These are phyloP conservation scores for Metschnikowia continentalis DNA, from an alignment of 805 yeast genomes.

Conservation along the genomic window DNA sequence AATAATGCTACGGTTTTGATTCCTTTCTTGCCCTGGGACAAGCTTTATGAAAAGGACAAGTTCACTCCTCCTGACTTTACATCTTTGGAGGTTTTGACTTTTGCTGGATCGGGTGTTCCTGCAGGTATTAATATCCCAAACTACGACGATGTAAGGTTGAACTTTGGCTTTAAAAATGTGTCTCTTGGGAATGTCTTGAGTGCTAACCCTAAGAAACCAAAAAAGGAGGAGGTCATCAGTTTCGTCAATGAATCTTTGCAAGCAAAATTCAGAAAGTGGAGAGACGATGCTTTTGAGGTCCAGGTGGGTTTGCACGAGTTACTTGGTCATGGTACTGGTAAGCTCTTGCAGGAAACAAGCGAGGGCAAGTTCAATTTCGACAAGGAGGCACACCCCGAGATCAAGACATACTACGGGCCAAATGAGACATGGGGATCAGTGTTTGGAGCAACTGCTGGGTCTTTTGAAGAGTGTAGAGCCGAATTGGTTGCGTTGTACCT, in stretches of 20 bases:
- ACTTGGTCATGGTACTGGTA: slow-evolving; percentile 90
- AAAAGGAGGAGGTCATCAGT: slow-evolving; percentile 62
- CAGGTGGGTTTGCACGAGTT: slow-evolving; percentile 93
- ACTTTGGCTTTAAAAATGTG: slow-evolving; percentile 83
- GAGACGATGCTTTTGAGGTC: slow-evolving; percentile 82
- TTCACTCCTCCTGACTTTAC: slow-evolving; percentile 93
- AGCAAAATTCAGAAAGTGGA: slow-evolving; percentile 61
- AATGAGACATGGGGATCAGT: slow-evolving; percentile 91
- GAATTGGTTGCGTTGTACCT: slow-evolving; percentile 84
- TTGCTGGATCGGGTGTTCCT: slow-evolving; percentile 87
- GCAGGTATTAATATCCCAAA: slow-evolving; percentile 93
- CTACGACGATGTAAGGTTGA: slow-evolving; percentile 83
- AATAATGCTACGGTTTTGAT: slow-evolving; percentile 62
- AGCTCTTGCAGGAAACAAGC: slow-evolving; percentile 53
- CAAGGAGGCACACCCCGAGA: slow-evolving; percentile 59
- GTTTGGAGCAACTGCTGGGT: slow-evolving; percentile 78
- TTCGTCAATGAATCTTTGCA: slow-evolving; percentile 54
- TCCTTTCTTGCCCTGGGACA: slow-evolving; percentile 70
- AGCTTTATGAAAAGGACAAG: slow-evolving; percentile 71
- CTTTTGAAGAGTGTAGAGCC: slow-evolving; percentile 91
- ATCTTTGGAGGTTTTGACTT: slow-evolving; percentile 81
- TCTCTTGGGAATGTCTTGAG: slow-evolving; percentile 81
- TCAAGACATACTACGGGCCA: slow-evolving; percentile 64
- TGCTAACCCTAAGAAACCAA: slow-evolving; percentile 60
- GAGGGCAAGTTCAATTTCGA: slow-evolving; percentile 73